phyloP scores from a whole-genome alignment of 2,329 filamentous ascomycete genomes.

The Mollisiaceae sp. region DNA sequence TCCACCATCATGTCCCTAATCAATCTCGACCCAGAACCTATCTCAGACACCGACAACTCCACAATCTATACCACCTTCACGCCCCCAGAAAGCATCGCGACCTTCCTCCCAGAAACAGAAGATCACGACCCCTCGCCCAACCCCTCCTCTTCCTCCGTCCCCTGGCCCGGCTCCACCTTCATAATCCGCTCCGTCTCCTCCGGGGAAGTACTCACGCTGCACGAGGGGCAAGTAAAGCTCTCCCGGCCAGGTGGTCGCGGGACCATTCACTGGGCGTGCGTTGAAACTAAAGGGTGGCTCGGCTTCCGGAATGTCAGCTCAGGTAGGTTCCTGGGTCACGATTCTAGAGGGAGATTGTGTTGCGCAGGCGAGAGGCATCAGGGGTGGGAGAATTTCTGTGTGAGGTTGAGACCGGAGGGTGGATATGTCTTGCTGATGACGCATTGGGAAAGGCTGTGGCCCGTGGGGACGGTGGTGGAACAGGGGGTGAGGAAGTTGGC shows the following conservation, averaged over 20 bases:
- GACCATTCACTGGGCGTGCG: slow-evolving; percentile 32
- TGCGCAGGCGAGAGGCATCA: slow-evolving; percentile 27
- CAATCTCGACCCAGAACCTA: slow-evolving; percentile 15
- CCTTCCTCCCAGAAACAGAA: slow-evolving; percentile 4
- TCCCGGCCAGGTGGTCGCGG: slow-evolving; percentile 28
- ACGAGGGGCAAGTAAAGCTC: slow-evolving; percentile 25
- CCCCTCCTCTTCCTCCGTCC: slow-evolving; percentile 25
- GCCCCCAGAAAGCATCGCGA: slow-evolving; percentile 25
- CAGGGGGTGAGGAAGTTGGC: slow-evolving; percentile 26
- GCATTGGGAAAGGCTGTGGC: slow-evolving; percentile 33
- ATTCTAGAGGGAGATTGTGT: slow-evolving; percentile 22
- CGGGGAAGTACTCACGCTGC: slow-evolving; percentile 31
- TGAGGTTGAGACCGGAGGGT: slow-evolving; percentile 29
- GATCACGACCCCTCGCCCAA: not conserved
- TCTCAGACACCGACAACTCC: slow-evolving; percentile 23
- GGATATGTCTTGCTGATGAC: slow-evolving; percentile 34
- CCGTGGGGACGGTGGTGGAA: slow-evolving; percentile 25
- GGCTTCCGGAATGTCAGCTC: slow-evolving; percentile 31
- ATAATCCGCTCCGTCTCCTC: slow-evolving; percentile 31
- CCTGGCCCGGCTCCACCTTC: slow-evolving; percentile 32
- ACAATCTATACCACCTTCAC: slow-evolving; percentile 22
- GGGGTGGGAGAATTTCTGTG: slow-evolving; percentile 33
- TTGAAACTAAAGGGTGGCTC: slow-evolving; percentile 34
- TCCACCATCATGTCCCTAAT: slow-evolving; percentile 12
- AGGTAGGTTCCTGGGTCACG: slow-evolving; percentile 29